Base-by-base conservation (phyloP, 2,329 filamentous ascomycete genomes). In the Sarocladiaceae sp. region DNA sequence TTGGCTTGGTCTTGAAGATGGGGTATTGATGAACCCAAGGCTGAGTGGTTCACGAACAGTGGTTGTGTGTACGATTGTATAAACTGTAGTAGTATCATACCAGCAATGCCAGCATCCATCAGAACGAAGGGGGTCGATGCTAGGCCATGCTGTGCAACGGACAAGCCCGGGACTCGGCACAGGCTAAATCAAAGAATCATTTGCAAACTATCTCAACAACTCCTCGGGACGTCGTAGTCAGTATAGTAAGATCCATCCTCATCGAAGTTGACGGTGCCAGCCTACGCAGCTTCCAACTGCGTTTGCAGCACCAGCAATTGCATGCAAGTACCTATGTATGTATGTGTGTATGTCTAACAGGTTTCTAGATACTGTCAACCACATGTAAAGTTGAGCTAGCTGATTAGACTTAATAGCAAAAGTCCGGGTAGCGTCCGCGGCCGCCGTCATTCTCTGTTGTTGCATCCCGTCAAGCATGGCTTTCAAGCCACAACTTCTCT, bases 11-110 rank as follows among this genome's bases (percentile, higher is more conserved):
- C 8, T 23, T 20, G 4, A 17, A 40, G 17, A 17, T 17, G 18
- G 23, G 37, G 17, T 4, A 7, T 40, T 40, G 37, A 40, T 10
- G 23, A 23, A 7, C 5, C 40, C 10, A 23, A n/a, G 22, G 22
- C 22, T 44, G 23, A 28, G 40, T 22, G 17, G 40, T 44, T 23
- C 4, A 17, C 18, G 7, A 15, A 26, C 13, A 12, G 28, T 48
- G 18, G 18, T 23, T 12, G 22, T 48, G 44, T 48, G 44, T 48
- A 48, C 44, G 44, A 48, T 48, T 48, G 44, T 48, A 48, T 48
- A 48, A 48, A 33, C 44, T 48, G 44, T 48, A 48, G 26, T 33
- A 31, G 28, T 48, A 48, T n/a, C 44, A 48, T 29, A 29, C 13
- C 40, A 20, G 15, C 8, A 15, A 13, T 12, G 11, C 12, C 12